Percentiles rank a stretch among this genome's conserved stretches.
Evolutionary conservation across 208 protist genomes (phyloP).

Genomic region (Giardia duodenalis): DNA sequence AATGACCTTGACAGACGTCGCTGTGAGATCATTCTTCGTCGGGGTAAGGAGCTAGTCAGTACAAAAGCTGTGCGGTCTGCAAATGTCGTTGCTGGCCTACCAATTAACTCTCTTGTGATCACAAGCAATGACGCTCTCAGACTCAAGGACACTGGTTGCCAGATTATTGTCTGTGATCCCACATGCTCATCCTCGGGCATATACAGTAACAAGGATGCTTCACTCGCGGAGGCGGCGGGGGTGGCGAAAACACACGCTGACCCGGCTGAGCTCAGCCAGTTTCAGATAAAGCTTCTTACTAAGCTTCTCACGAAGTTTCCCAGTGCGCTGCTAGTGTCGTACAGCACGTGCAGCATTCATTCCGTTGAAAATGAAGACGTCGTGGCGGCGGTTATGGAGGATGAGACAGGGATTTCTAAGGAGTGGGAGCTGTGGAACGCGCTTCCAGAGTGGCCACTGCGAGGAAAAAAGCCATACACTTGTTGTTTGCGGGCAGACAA

Average conservation of each 20-base stretch:
- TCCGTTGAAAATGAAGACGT: not conserved
- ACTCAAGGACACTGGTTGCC: too few relatives aligned
- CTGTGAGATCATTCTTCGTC: too few relatives aligned
- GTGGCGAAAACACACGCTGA: not conserved
- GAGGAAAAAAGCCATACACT: not conserved
- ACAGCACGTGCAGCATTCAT: constrained; percentile 6
- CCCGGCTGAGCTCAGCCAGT: not conserved
- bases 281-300: not conserved
- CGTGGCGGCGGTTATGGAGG: not conserved
- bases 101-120: not conserved
- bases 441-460: not conserved
- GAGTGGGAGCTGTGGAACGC: not conserved
- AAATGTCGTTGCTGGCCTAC: too few relatives aligned
- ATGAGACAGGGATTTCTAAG: not conserved
- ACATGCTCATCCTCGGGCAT: constrained; percentile 1
- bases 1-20: not conserved
- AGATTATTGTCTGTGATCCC: not conserved
- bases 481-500: not conserved
- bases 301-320: not conserved
- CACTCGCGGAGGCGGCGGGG: not conserved
- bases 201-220: not conserved
- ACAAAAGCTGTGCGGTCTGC: not conserved
- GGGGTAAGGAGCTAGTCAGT: not conserved
- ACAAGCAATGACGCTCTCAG: not conserved
- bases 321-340: not conserved